Conservation (phyloP, 2,329 filamentous ascomycete species). For the Zymoseptoria ardabiliae region DNA sequence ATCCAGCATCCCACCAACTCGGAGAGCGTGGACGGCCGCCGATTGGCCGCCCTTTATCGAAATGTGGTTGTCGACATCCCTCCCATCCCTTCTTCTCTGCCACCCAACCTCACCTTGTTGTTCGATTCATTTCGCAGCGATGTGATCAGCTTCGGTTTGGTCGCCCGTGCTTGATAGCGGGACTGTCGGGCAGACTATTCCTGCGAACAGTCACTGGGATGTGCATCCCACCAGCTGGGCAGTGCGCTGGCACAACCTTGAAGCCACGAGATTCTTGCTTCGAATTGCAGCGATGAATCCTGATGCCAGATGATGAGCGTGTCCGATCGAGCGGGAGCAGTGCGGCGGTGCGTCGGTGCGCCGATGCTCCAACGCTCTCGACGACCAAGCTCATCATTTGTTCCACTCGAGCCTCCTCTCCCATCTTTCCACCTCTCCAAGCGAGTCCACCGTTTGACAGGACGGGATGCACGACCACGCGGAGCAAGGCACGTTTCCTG, state of each 20-base stretch:
- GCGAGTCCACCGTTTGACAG: neutral
- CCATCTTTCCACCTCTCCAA: neutral
- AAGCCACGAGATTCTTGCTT: neutral
- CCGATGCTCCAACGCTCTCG: too few species aligned
- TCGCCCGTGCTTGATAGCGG: neutral
- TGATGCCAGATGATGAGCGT: neutral
- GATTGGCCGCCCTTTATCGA: neutral
- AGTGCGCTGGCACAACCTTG: neutral
- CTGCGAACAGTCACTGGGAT: too few species aligned
- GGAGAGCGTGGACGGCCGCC: neutral
- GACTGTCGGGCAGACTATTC: too few species aligned
- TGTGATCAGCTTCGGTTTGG: neutral
- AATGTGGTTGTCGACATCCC: neutral
- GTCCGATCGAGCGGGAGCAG: neutral
- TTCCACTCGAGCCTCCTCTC: too few species aligned
- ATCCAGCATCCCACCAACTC: neutral
- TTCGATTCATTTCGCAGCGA: neutral
- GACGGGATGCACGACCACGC: neutral
- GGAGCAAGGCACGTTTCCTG: neutral
- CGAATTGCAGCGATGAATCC: neutral
- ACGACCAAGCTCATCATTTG: too few species aligned
- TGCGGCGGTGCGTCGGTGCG: neutral
- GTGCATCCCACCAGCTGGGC: too few species aligned
- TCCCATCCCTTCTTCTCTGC: neutral
- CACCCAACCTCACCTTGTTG: neutral